Conservation (phyloP, 2,329 filamentous ascomycete species). For the Diaporthe destruens region DNA sequence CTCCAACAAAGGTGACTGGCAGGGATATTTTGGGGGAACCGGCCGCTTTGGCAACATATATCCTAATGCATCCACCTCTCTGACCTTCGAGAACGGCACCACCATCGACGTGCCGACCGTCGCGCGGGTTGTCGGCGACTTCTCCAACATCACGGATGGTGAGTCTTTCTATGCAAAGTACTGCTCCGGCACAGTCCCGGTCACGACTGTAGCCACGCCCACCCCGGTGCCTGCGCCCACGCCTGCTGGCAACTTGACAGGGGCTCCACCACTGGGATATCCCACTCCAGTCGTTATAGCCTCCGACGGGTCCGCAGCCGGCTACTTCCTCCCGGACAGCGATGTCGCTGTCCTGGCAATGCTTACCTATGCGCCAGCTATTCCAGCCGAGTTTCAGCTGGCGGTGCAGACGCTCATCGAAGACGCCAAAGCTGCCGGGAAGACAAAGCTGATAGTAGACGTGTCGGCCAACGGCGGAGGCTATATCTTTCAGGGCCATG, state of each 20-base stretch:
- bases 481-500: conserved; percentile 66
- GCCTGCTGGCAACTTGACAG: conserved; percentile 37
- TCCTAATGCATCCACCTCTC: conserved; percentile 54
- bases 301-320: conserved; percentile 48
- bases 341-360: conserved; percentile 50
- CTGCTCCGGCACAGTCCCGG: conserved; percentile 38
- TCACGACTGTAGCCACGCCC: conserved; percentile 37
- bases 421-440: conserved; percentile 58
- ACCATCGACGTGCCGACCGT: conserved; percentile 49
- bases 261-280: conserved; percentile 44
- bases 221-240: conserved; percentile 32
- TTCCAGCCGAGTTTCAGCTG: conserved; percentile 49
- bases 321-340: conserved; percentile 51
- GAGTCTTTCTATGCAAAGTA: conserved; percentile 49
- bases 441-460: conserved; percentile 69
- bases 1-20: conserved; percentile 40
- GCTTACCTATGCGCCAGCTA: conserved; percentile 48
- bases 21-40: conserved; percentile 54
- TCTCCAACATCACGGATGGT: conserved; percentile 50
- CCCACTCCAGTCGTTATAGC: conserved; percentile 49
- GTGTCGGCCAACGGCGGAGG: conserved; percentile 68
- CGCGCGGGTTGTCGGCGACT: conserved; percentile 53
- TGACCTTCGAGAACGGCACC: conserved; percentile 56
- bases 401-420: conserved; percentile 51
- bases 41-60: conserved; percentile 54